Percentiles rank a stretch among this genome's conserved stretches.
Evolutionary conservation across 2,329 filamentous ascomycete genomes (phyloP).

Genomic region (Peltaster fructicola): DNA sequence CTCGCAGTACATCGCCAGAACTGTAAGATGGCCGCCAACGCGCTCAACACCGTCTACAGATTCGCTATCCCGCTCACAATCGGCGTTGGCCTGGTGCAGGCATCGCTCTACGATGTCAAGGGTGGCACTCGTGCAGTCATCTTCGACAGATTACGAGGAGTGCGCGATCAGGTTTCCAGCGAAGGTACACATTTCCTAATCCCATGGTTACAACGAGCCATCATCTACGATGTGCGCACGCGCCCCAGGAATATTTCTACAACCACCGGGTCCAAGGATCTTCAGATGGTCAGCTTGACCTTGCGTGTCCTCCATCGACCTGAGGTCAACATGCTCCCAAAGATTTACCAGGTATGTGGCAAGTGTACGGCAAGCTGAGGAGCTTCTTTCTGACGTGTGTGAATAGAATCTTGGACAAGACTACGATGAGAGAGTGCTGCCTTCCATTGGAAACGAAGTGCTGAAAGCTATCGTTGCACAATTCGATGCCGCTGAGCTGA

Average conservation of each 20-base stretch:
- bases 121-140: slow-evolving; percentile 91
- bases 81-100: slow-evolving; percentile 49
- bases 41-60: slow-evolving; percentile 45
- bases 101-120: slow-evolving; percentile 91
- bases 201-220: slow-evolving; percentile 86
- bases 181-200: slow-evolving; percentile 95
- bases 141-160: slow-evolving; percentile 83
- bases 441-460: slow-evolving; percentile 38
- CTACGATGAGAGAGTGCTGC: slow-evolving; percentile 59
- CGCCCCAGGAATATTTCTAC: slow-evolving; percentile 96
- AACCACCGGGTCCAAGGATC: slow-evolving; percentile 92
- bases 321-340: slow-evolving; percentile 78
- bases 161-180: slow-evolving; percentile 81
- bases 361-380: neutral
- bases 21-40: slow-evolving; percentile 25
- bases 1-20: neutral
- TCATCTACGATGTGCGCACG: slow-evolving; percentile 93
- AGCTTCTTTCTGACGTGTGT: neutral
- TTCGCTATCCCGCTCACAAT: slow-evolving; percentile 57
- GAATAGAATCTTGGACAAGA: slow-evolving; percentile 81
- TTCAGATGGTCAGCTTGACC: slow-evolving; percentile 99
- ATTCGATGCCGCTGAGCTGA: slow-evolving; percentile 45
- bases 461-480: slow-evolving; percentile 37
- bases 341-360: slow-evolving; percentile 81
- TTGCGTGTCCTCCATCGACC: slow-evolving; percentile 87